Conservation (phyloP, 176 grass and related monocot species). For the Hsuehochloa calcarea region DNA sequence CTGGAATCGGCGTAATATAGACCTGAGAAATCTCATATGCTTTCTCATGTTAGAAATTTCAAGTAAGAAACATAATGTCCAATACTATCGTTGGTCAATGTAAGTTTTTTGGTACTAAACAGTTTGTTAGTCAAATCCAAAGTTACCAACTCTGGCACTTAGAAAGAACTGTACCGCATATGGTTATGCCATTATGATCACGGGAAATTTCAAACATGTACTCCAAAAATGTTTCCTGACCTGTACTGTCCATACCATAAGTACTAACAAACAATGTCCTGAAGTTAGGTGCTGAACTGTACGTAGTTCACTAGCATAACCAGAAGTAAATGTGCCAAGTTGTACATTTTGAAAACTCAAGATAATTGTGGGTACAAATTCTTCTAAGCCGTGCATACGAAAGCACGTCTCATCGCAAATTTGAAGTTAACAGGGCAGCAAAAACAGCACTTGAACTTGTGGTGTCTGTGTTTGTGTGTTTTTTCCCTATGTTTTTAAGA, state of each 20-base stretch:
- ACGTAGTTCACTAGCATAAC: neutral
- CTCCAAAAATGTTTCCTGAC: neutral
- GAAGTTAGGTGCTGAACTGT: neutral
- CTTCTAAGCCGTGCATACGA: neutral
- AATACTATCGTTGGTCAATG: neutral
- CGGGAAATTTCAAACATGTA: neutral
- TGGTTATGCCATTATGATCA: neutral
- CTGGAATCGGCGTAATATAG: neutral
- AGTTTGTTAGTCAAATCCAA: neutral
- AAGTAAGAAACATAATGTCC: neutral
- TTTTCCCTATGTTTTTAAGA: neutral
- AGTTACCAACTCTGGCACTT: neutral
- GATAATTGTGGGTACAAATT: neutral
- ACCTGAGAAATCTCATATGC: neutral
- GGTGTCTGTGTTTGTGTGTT: neutral
- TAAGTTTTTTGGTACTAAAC: neutral
- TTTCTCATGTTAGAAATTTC: neutral
- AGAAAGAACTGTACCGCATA: neutral
- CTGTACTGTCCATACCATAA: neutral
- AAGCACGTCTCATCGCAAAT: neutral
- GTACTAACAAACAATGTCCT: slow-evolving; percentile 5
- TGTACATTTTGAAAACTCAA: slow-evolving; percentile 8
- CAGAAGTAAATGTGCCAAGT: neutral
- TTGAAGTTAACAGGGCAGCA: neutral
- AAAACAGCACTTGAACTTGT: neutral